phyloP scores from a whole-genome alignment of 805 yeast genomes.

The Hyphopichia homilentoma region DNA sequence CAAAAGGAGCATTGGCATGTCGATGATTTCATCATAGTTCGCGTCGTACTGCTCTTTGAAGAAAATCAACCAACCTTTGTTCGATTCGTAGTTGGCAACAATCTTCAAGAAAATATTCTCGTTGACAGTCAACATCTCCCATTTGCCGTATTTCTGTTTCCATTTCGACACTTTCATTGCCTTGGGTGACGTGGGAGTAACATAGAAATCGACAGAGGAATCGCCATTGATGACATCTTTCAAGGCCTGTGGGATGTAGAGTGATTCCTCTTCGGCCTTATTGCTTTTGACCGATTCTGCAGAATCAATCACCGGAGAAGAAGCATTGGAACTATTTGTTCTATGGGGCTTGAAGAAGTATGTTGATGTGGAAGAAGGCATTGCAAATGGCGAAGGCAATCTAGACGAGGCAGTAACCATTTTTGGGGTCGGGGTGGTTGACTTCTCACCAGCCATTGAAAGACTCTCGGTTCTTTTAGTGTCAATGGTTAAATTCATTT shows the following conservation, averaged over 20 bases:
- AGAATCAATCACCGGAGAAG: no score
- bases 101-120: constrained; percentile 35
- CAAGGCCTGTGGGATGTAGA: constrained; percentile 33
- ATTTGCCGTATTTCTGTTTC: constrained; percentile 39
- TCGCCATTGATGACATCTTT: constrained; percentile 37
- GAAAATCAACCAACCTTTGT: constrained; percentile 34
- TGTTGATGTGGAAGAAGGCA: constrained; percentile 40
- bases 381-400: constrained; percentile 40
- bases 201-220: constrained; percentile 33
- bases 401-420: constrained; percentile 12
- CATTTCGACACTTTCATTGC: constrained; percentile 39
- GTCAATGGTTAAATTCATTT: constrained; percentile 10
- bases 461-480: constrained; percentile 7
- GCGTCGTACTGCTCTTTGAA: constrained; percentile 38
- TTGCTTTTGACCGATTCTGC: no score
- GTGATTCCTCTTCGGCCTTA: constrained; percentile 13
- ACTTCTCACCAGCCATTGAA: constrained; percentile 10
- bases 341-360: constrained; percentile 32
- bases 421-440: constrained; percentile 9
- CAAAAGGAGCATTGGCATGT: constrained; percentile 33
- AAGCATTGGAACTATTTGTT: no score
- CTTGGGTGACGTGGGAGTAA: constrained; percentile 30
- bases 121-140: constrained; percentile 41
- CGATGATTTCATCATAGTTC: constrained; percentile 25
- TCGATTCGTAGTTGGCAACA: constrained; percentile 32